Conservation (phyloP, 1,284 basidiomycete genomes). For the Cronartium ribicola region DNA sequence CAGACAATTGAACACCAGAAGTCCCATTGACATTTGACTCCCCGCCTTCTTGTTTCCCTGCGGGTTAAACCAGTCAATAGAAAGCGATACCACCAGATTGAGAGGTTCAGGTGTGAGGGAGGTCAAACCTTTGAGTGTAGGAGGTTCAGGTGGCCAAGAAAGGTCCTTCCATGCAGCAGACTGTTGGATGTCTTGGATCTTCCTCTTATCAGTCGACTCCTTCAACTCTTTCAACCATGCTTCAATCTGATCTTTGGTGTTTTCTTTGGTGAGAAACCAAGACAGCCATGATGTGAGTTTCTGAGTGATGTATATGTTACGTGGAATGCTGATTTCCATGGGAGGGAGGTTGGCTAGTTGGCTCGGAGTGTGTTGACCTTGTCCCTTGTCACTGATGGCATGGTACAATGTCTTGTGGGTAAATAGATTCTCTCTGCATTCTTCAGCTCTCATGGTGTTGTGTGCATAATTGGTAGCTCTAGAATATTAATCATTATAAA, state of each 20-base stretch:
- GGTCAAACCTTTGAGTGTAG: no score
- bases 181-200: conserved; percentile 18
- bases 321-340: background rate
- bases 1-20: conserved; percentile 19
- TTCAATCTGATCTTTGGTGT: background rate
- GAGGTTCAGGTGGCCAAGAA: background rate
- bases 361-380: background rate
- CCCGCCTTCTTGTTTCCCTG: conserved; percentile 11
- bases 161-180: conserved; percentile 10
- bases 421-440: no score
- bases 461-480: no score
- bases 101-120: background rate
- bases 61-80: conserved; percentile 20
- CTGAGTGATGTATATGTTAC: background rate
- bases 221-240: background rate
- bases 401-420: background rate
- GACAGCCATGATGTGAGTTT: background rate
- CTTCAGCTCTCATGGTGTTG: no score
- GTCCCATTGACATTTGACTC: conserved; percentile 11
- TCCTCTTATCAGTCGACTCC: background rate
- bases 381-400: background rate
- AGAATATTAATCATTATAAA: no score
- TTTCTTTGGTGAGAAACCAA: background rate
- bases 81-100: background rate
- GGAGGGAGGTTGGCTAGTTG: background rate